Evolutionary conservation across 352 stramenopile species (phyloP), one percentile per base, ranked within the genome.

Genomic region (Globisporangium okanoganense): DNA sequence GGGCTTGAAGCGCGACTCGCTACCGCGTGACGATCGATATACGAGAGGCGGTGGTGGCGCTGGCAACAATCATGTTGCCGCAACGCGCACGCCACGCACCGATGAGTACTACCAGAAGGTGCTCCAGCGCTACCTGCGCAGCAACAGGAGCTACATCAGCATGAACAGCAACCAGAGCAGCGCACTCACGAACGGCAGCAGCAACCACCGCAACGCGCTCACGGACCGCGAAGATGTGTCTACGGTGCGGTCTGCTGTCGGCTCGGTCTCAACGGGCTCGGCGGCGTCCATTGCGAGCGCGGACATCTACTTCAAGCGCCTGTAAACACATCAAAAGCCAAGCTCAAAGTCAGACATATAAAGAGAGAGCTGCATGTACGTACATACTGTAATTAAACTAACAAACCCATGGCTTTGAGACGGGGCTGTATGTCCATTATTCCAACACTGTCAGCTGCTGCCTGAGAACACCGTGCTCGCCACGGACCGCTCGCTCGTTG

Each of bases 91-190:
- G 59, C 51, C 76, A 60, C 72, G 72, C 6, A 75, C 85, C 18
- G 82, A 89, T n/a, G 82, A 86, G 33, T 89, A 91, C 59, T 91
- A 91, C 63, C 74, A 88, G 47, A 72, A 73, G 22, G 41, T 80
- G 49, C 65, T 91, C 45, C 73, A 86, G 44, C 79, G 74, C 24
- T 85, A 88, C 52, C 53, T 91, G 47, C 72, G 76, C 36, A 76
- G 80, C 61, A 76, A 78, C 47, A 76, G 72, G 51, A 85, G 76
- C 64, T 73, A 54, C 13, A 67, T 76, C 45, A 78, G 80, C 64
- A 77, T 76, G 38, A 82, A 75, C 53, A 85, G 76, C 64, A 78
- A 60, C 20, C 47, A 72, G 25, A 81, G 75, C 56, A 72, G 78
- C 49, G 67, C 62, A n/a, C 58, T 84, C 10, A 84, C 76, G 5